Evolutionary conservation across 2,329 filamentous ascomycete species (phyloP), one percentile per base, ranked within the genome.

Genomic region (Diplodia corticola): DNA sequence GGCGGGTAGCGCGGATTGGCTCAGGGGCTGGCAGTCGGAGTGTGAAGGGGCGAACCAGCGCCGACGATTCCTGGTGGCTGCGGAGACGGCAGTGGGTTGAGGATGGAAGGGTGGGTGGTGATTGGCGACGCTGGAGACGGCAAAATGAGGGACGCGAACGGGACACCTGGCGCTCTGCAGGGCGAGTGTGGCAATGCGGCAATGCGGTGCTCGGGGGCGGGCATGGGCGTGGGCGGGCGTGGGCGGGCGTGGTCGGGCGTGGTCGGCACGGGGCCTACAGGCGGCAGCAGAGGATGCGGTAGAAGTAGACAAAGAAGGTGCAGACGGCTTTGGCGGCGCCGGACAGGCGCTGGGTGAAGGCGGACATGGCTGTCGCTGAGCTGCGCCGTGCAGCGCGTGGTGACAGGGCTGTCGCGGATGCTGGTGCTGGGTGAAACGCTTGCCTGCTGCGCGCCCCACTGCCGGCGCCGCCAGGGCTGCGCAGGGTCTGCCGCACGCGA

Each of bases 231-330:
- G 44, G 44, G 35, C 40, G n/a, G n/a, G n/a, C n/a, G n/a, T n/a
- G n/a, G n/a, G n/a, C n/a, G n/a, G n/a, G n/a, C n/a, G n/a, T n/a
- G n/a, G n/a, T n/a, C n/a, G n/a, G n/a, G n/a, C n/a, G n/a, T n/a
- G n/a, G 57, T n/a, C 35, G 46, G 30, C 15, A 17, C 20, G 35
- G 13, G 49, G 13, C 49, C 5, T 12, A 65, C 26, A 65, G 44
- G 26, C 63, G 50, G 48, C 64, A 65, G 64, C 53, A 60, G 44
- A 65, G 64, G 54, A 65, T 65, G 64, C 64, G 64, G 64, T 65
- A 65, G 44, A 65, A 65, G 51, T 50, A 57, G 64, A 59, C 28
- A 15, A 65, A 37, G n/a, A 65, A 65, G 54, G 64, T 50, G 33
- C 40, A 30, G 44, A 61, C 28, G 3, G 44, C 3, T 10, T 15